phyloP scores from a whole-genome alignment of 2,329 filamentous ascomycete species.

The Alternaria rosae region DNA sequence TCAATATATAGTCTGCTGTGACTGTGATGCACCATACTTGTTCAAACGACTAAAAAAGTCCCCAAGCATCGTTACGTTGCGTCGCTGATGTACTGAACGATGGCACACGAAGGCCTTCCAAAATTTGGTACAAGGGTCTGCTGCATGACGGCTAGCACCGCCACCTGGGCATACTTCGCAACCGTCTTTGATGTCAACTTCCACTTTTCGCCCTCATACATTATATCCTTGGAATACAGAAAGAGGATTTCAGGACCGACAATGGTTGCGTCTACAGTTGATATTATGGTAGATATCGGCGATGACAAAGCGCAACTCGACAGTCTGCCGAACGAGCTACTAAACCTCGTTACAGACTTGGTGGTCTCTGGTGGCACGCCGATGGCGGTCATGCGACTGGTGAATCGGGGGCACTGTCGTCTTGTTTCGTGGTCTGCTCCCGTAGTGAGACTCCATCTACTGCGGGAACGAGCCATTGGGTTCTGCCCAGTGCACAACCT shows the following conservation, averaged over 20 bases:
- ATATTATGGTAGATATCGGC: neutral
- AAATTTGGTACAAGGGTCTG: neutral
- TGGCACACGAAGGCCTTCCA: neutral
- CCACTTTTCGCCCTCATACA: neutral
- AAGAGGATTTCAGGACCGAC: neutral
- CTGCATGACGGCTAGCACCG: neutral
- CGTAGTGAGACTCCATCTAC: no score
- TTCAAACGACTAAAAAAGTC: neutral
- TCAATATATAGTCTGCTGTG: neutral
- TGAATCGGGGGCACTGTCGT: no score
- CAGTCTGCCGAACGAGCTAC: neutral
- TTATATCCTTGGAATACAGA: neutral
- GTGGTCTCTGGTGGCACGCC: neutral
- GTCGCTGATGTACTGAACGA: neutral
- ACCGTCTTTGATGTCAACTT: neutral
- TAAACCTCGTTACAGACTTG: neutral
- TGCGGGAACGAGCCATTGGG: no score
- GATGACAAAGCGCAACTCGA: neutral
- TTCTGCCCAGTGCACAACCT: no score
- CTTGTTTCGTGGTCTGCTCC: no score
- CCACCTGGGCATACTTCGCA: neutral
- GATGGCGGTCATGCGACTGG: neutral
- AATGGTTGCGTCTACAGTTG: neutral
- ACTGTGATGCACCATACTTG: neutral
- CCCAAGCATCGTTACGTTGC: neutral